Base-by-base conservation (phyloP, 352 stramenopile genomes). In the Ophiocytium majus region DNA sequence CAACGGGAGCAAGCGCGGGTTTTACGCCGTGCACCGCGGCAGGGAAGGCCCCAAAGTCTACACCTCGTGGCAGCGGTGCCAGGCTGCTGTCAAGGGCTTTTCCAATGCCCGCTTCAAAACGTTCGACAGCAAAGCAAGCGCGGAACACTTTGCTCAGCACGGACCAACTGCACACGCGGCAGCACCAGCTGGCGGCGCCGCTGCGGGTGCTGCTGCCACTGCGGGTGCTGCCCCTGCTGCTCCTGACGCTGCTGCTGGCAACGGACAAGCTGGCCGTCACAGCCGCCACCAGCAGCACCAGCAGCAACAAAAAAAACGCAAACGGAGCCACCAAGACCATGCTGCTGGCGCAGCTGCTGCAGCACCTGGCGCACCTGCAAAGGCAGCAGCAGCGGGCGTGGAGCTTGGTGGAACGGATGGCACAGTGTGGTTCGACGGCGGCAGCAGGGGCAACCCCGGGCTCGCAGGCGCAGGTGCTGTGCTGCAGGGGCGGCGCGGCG, bases 361-460 rank as follows among this genome's bases (percentile, higher is more conserved):
- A n/a, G n/a, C n/a, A n/a, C n/a, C n/a, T n/a, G n/a, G n/a, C n/a
- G n/a, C n/a, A n/a, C n/a, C n/a, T n/a, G n/a, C n/a, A n/a, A n/a
- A n/a, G n/a, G n/a, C n/a, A n/a, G n/a, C n/a, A n/a, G n/a, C n/a
- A n/a, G n/a, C n/a, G n/a, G n/a, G n/a, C n/a, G n/a, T n/a, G n/a
- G n/a, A n/a, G n/a, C n/a, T n/a, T n/a, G n/a, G n/a, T n/a, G n/a
- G n/a, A 28, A 19, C 28, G 57, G 34, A 37, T 17, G 64, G 31
- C 5, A 76, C 64, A 5, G 10, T 76, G 17, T 88, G 81, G 79
- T 88, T 88, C 63, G 84, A 88, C 49, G 84, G 84, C 17, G 84
- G 84, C 35, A 86, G 84, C 50, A 81, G 84, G 35, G 84, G 84
- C 23, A 88, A 88, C 49, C 84, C 84, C 23, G 84, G 84, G 28